Evolutionary conservation across 176 grass and related monocot species (phyloP).

Genomic region (Avena eriantha): DNA sequence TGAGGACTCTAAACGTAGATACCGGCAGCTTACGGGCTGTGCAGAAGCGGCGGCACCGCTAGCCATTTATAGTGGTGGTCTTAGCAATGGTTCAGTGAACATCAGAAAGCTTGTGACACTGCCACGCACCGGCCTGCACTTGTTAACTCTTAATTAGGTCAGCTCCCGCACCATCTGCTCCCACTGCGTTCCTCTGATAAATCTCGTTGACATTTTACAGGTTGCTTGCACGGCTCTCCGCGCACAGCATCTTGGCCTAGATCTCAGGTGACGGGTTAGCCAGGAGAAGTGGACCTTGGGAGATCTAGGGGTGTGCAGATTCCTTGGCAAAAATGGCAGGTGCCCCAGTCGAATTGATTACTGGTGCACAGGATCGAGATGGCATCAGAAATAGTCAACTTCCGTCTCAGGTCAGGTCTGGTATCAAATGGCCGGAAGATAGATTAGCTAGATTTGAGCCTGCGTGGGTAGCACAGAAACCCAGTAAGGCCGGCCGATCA

Average conservation of each 20-base stretch:
- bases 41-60: not conserved
- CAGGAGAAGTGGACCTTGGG: not conserved
- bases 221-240: not conserved
- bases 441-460: not conserved
- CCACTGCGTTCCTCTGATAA: too few species aligned
- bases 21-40: not conserved
- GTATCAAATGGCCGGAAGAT: not conserved
- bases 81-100: not conserved
- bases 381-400: not conserved
- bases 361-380: slow-evolving; percentile 2
- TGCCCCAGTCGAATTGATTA: not conserved
- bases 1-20: slow-evolving; percentile 16
- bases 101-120: not conserved
- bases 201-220: too few species aligned
- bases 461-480: not conserved
- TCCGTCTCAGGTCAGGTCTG: not conserved
- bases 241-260: slow-evolving; percentile 16
- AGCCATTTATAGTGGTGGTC: slow-evolving; percentile 37
- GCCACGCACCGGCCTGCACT: too few species aligned
- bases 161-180: too few species aligned
- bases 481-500: not conserved
- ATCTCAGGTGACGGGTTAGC: not conserved
- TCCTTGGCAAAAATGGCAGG: not conserved
- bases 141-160: too few species aligned
- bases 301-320: not conserved